Base-by-base conservation (phyloP, 805 yeast genomes). In the Monosporozyma unispora region DNA sequence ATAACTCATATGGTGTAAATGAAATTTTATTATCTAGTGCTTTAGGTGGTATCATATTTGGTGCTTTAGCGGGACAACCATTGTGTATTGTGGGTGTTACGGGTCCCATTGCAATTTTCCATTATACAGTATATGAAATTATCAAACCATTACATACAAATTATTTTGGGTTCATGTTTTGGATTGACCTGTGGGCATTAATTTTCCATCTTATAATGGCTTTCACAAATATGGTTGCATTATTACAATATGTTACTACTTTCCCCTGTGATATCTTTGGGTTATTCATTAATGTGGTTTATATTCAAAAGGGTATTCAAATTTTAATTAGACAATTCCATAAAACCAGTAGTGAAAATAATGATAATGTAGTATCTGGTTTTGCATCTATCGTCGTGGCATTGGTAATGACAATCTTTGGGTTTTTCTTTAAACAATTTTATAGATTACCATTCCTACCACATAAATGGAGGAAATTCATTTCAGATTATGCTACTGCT, bases 61-160 rank as follows among this genome's bases (percentile, higher is more conserved):
- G 98, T 0, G 56, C 86, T 5, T 71, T 90, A 50, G 75, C 85
- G 0, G 98, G 97, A 0, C 96, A 90, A 58, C 99, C 99, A 0
- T 67, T 93, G 25, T 87, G 96, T 59, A 86, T 91, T 23, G 98
- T 93, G 8, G 99, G 99, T 3, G 97, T 91, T 4, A 93, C 98
- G 0, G 99, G 98, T 0, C 99, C 99, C 0, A 83, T 93, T 14
- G 71, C 95, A 1, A 90, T 91, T 52, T 91, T 93, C 74, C 87
- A 87, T 60, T 89, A 88, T 59, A 93, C 98, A 0, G 90, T 93
- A 0, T 69, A 63, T 48, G 69, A 66, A 31, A 55, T 67, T 9
- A 65, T 66, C 9, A 58, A 63, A 45, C 63, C 65, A 6, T 46
- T 71, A 61, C 23, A 71, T 59, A 52, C 74, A 64, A 74, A 76